Evolutionary conservation across 164 flowering plant species (phyloP), one percentile per base, ranked within the genome.

Genomic region (Sedum album): DNA sequence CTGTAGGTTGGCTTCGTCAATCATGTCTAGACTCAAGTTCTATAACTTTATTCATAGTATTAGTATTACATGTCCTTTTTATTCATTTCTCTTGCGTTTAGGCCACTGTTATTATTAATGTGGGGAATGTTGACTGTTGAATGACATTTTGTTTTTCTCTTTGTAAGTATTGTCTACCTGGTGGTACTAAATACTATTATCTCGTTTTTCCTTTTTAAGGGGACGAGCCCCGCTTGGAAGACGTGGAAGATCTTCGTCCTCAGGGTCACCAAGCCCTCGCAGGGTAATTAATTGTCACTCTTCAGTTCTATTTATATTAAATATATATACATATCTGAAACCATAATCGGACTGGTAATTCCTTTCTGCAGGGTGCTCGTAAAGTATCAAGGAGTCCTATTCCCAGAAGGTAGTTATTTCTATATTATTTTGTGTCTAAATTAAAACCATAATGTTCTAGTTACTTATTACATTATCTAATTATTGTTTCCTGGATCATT

Each of bases 261-360:
- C 97, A 72, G 80, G 77, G 66, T 93, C 98, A 25, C 97, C 91
- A 31, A 88, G 89, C 75, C 95, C 94, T 60, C 90, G 92, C 75
- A 89, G 79, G 94, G 97, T 35, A 35, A 35, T 3, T 93, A 33
- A 49, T 73, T 75, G 17, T 70, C 35, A 60, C 11, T 20, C n/a
- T 30, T 69, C 10, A 13, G 71, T 57, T 38, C 69, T 48, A 60
- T 64, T 31, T 31, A 6, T 35, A 65, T 3, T 35, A 3, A 35
- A 31, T 3, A 8, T 10, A 6, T 8, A 5, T 18, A 28, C 20
- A 2, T 57, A 28, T 38, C 30, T 38, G 20, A 38, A n/a, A 14
- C 23, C 35, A 17, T 67, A 21, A 48, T 11, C 57, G 9, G 18
- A 23, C 31, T 69, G 39, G n/a, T 63, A 21, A 65, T 0, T 35